These are phyloP conservation scores for Globisporangium okanoganense DNA, from an alignment of 352 stramenopile species.

Conservation along the genomic window DNA sequence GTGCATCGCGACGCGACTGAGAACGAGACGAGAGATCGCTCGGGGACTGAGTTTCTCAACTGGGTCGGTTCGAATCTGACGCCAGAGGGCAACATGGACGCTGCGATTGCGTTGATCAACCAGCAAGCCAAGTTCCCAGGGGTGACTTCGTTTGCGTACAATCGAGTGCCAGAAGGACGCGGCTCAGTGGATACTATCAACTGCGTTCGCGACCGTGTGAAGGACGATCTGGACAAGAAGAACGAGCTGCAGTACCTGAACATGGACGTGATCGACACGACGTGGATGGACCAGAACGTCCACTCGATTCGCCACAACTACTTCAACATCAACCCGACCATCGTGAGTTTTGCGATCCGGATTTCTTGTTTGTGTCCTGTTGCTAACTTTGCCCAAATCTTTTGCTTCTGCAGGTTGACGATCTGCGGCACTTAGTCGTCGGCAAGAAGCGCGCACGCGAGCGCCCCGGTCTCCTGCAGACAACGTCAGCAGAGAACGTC, in stretches of 20 bases:
- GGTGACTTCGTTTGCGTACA: constrained; percentile 54
- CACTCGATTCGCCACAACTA: constrained; percentile 64
- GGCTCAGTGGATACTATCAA: constrained; percentile 6
- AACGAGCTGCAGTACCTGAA: constrained; percentile 34
- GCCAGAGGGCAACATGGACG: constrained; percentile 39
- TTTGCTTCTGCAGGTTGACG: constrained; percentile 33
- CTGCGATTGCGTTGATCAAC: constrained; percentile 51
- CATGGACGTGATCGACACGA: constrained; percentile 78
- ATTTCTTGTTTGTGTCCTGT: background rate
- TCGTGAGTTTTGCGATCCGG: constrained; percentile 32
- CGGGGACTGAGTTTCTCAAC: constrained; percentile 32
- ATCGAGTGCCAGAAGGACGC: constrained; percentile 19
- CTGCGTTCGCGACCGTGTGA: constrained; percentile 14
- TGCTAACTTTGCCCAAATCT: background rate
- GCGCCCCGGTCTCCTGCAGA: constrained; percentile 54
- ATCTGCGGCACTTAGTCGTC: constrained; percentile 63
- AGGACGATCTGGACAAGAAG: constrained; percentile 4
- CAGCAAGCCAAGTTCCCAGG: constrained; percentile 48
- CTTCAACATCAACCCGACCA: constrained; percentile 66
- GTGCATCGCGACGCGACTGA: constrained; percentile 33
- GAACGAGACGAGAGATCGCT: constrained; percentile 20
- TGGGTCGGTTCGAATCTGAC: constrained; percentile 40
- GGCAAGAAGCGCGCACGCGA: constrained; percentile 44
- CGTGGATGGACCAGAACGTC: constrained; percentile 73
- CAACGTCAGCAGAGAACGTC: constrained; percentile 56